Evolutionary conservation across 148 eudicot genomes (phyloP), one percentile per base, ranked within the genome.

Genomic region (Cornus kousa): DNA sequence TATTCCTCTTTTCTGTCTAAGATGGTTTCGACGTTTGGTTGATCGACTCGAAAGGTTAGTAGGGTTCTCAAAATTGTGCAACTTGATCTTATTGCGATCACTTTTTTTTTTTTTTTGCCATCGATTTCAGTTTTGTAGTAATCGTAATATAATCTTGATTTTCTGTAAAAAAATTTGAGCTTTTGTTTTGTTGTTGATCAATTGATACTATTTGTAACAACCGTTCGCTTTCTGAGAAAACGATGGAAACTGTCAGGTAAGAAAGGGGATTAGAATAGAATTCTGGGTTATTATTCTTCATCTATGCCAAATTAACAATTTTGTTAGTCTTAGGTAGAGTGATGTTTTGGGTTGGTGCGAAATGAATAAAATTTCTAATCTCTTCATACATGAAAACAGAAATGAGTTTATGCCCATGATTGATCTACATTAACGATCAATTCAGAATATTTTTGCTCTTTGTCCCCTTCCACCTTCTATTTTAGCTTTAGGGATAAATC

Each of bases 41-140:
- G 35, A 72, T 72, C 74, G 19, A 13, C n/a, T 46, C 60, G 35
- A 28, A 72, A 72, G 74, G 74, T 72, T 72, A 72, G 60, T 72
- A 23, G 74, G 33, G 9, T 13, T 50, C 74, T 72, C 10, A 11
- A 24, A 50, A 9, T 72, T 24, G 32, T 46, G 62, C 35, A 24
- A 72, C 48, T 50, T 50, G 35, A n/a, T 46, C 9, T 7, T 2
- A 43, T 46, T 72, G 17, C 16, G 28, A 19, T 50, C 74, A 46
- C 12, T 23, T 48, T 72, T 23, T 46, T 22, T 8, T 50, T 48
- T 48, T 12, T 35, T 46, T 37, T 14, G 35, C 22, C 3, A 37
- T 65, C 8, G 7, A 33, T 43, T 76, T 75, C 7, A 6, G 12
- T 7, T 5, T 39, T 37, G 37, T 31, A 17, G 11, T 43, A 33